A percentile compares a stretch with the other conserved stretches of the same genome.
Conservation (phyloP, 1,139 yeast genomes). For the Suhomyces wounanorum region DNA sequence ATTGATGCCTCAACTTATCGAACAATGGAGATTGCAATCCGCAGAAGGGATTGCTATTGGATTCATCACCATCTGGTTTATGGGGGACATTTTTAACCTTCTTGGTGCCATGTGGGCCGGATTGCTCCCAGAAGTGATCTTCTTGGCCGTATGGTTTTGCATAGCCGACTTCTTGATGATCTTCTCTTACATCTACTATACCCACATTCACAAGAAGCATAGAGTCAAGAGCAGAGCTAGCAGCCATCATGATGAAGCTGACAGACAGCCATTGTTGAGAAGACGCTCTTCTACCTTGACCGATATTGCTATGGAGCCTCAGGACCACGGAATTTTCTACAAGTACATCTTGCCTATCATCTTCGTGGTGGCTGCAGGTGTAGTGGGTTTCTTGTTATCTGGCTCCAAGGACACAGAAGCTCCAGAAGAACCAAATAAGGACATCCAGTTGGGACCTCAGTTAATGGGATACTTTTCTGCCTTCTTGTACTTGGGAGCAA, state of each 20-base stretch:
- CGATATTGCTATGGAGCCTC: slow-evolving; percentile 47
- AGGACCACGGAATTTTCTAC: slow-evolving; percentile 46
- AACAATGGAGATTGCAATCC: slow-evolving; percentile 76
- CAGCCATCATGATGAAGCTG: slow-evolving; percentile 9
- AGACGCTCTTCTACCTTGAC: slow-evolving; percentile 49
- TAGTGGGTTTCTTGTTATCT: slow-evolving; percentile 59
- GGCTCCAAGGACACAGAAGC: slow-evolving; percentile 21
- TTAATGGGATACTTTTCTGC: slow-evolving; percentile 75
- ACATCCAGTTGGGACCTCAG: slow-evolving; percentile 60
- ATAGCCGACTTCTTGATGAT: slow-evolving; percentile 67
- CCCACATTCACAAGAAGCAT: slow-evolving; percentile 43
- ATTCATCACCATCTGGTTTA: slow-evolving; percentile 68
- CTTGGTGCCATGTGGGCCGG: slow-evolving; percentile 73
- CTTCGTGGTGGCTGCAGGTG: slow-evolving; percentile 70
- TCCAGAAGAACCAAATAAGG: slow-evolving; percentile 10
- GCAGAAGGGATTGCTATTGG: slow-evolving; percentile 79
- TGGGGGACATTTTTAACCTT: slow-evolving; percentile 72
- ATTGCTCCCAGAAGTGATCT: slow-evolving; percentile 66
- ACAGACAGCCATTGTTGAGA: slow-evolving; percentile 29
- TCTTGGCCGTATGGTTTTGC: slow-evolving; percentile 75
- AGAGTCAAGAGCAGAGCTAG: slow-evolving; percentile 13
- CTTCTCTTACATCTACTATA: slow-evolving; percentile 60
- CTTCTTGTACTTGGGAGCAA: slow-evolving; percentile 66
- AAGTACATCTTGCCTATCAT: slow-evolving; percentile 60
- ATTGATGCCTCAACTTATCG: slow-evolving; percentile 75